Percentiles rank a stretch among this genome's conserved stretches.
Evolutionary conservation across 371 early-diverging fungal genomes (phyloP).

Genomic region (Mortierella sp.): DNA sequence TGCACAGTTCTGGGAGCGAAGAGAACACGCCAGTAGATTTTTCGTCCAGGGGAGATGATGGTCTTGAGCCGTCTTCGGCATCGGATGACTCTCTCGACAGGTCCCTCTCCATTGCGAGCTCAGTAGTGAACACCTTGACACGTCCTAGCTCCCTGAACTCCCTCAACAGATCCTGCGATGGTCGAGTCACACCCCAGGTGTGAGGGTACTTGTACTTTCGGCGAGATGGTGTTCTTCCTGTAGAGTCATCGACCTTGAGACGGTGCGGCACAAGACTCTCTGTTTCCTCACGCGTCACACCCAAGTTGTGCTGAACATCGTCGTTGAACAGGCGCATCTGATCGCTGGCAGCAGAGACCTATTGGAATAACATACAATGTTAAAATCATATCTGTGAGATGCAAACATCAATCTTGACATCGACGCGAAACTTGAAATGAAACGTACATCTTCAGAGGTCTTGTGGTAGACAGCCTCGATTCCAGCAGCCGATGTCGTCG

Average conservation of each 20-base stretch:
- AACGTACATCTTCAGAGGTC: constrained; percentile 24
- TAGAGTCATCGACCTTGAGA: constrained; percentile 45
- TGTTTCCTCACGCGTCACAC: constrained; percentile 23
- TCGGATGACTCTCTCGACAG: constrained; percentile 11
- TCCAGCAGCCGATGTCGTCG: not conserved
- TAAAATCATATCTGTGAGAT: not conserved
- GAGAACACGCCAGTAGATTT: not conserved
- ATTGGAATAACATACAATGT: not conserved
- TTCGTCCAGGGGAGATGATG: not conserved
- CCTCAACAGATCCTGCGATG: constrained; percentile 38
- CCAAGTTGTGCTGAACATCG: constrained; percentile 27
- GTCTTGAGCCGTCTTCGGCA: constrained; percentile 8
- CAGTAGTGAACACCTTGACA: constrained; percentile 27
- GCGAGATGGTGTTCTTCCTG: constrained; percentile 44
- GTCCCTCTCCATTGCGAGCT: constrained; percentile 18
- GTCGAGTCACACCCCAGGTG: constrained; percentile 37
- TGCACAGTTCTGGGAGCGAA: not conserved
- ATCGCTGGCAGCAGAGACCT: constrained; percentile 20
- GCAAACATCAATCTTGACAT: not conserved
- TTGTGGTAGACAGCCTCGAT: constrained; percentile 17
- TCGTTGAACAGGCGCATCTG: constrained; percentile 16
- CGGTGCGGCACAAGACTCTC: constrained; percentile 28
- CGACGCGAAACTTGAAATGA: not conserved
- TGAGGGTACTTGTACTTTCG: constrained; percentile 40
- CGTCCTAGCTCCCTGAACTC: constrained; percentile 48